Conservation (phyloP, 345 rosid genomes). For the Ailanthus altissimus region DNA sequence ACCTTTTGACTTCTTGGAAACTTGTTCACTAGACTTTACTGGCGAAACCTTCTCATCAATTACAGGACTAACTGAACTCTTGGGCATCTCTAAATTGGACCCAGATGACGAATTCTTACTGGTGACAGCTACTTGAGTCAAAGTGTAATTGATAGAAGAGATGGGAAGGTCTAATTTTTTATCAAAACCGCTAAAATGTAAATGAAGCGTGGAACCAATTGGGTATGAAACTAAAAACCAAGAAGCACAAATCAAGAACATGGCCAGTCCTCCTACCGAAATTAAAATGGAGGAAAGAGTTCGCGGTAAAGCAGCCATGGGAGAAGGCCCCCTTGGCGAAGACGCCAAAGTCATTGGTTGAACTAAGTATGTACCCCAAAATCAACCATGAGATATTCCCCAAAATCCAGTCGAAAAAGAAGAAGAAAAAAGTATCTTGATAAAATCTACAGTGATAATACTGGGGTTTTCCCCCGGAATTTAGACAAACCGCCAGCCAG, state of each 20-base stretch:
- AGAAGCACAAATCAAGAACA: constrained; percentile 67
- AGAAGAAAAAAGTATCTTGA: not conserved
- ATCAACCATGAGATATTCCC: not conserved
- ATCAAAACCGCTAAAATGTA: constrained; percentile 62
- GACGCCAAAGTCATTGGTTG: constrained; percentile 54
- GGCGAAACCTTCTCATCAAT: constrained; percentile 13
- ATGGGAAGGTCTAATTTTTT: constrained; percentile 33
- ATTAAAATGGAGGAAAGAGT: constrained; percentile 56
- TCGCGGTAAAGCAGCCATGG: constrained; percentile 49
- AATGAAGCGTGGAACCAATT: constrained; percentile 50
- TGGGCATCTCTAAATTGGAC: constrained; percentile 20
- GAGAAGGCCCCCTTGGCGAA: constrained; percentile 50
- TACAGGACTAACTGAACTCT: constrained; percentile 15
- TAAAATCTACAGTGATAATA: not conserved
- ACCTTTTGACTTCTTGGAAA: constrained; percentile 18
- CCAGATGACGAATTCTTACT: constrained; percentile 30
- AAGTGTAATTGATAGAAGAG: constrained; percentile 19
- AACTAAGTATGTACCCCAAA: constrained; percentile 8
- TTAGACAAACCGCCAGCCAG: not conserved
- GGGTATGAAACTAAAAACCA: constrained; percentile 63
- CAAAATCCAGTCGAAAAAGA: not conserved
- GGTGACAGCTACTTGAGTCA: constrained; percentile 17
- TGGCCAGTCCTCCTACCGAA: constrained; percentile 62
- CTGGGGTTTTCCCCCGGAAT: not conserved
- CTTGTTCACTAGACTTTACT: constrained; percentile 20